Conservation (phyloP, 345 rosid species). For the Aurinia saxatilis region DNA sequence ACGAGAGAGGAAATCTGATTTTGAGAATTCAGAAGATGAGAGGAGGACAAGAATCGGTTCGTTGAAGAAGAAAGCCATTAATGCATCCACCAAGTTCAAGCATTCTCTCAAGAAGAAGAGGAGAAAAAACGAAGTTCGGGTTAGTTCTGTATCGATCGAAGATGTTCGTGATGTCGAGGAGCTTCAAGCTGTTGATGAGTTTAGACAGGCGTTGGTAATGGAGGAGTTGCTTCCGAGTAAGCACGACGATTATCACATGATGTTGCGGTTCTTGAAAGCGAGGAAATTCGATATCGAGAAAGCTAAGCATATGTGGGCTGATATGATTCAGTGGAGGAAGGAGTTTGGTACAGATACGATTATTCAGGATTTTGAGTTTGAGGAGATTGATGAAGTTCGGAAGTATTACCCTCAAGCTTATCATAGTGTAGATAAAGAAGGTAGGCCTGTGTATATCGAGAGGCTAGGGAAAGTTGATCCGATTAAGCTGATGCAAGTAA, state of each 20-base stretch:
- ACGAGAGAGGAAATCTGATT: constrained; percentile 89
- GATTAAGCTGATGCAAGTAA: constrained; percentile 83
- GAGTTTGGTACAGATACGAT: constrained; percentile 81
- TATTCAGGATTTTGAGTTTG: constrained; percentile 83
- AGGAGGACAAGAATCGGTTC: constrained; percentile 91
- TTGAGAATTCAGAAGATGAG: constrained; percentile 97
- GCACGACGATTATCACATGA: constrained; percentile 92
- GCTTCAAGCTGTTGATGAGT: constrained; percentile 78
- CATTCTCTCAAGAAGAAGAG: constrained; percentile 91
- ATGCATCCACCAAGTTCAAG: constrained; percentile 84
- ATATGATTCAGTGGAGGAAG: constrained; percentile 97
- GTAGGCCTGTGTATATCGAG: constrained; percentile 88
- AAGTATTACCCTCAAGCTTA: constrained; percentile 84
- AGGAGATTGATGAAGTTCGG: constrained; percentile 67
- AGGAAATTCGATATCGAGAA: constrained; percentile 90
- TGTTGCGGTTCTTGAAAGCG: constrained; percentile 82
- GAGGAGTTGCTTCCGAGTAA: constrained; percentile 76
- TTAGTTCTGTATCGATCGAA: constrained; percentile 97
- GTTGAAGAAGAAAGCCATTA: constrained; percentile 85
- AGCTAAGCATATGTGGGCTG: constrained; percentile 98
- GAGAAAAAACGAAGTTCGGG: constrained; percentile 78
- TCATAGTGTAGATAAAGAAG: constrained; percentile 98
- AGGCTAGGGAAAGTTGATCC: constrained; percentile 91
- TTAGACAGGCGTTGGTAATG: constrained; percentile 73
- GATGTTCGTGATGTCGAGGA: constrained; percentile 91